phyloP scores from a whole-genome alignment of 768 basidiomycete species.

The Candolleomyces aberdarensis region DNA sequence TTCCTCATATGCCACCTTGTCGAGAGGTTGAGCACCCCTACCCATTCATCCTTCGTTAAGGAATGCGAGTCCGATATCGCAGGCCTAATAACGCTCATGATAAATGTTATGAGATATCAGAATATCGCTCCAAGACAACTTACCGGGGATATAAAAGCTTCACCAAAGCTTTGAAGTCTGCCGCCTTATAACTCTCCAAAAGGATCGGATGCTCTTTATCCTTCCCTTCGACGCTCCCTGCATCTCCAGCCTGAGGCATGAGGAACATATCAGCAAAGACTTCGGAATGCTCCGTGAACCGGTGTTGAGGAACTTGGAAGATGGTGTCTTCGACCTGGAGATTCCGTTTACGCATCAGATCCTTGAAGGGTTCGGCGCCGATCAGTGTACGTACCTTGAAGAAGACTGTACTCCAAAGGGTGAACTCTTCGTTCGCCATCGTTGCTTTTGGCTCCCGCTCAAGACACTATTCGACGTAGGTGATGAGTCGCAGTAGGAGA shows the following conservation, averaged over 20 bases:
- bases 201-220: background rate
- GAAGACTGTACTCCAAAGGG: no score
- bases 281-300: background rate
- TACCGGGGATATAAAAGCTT: slow-evolving; percentile 2
- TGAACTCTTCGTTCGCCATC: no score
- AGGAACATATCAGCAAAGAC: background rate
- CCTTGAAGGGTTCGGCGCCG: background rate
- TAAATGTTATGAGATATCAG: no score
- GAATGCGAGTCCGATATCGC: no score
- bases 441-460: no score
- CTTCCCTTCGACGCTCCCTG: background rate
- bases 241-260: background rate
- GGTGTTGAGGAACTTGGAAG: background rate
- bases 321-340: background rate
- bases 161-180: background rate
- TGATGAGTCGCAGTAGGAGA: no score
- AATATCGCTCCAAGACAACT: background rate
- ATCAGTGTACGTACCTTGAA: no score
- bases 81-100: no score
- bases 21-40: no score
- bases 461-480: no score
- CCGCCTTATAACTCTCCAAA: slow-evolving; percentile 1
- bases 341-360: background rate
- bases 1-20: no score
- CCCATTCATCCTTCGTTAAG: no score